These are phyloP conservation scores for Cryptosporidium andersoni DNA, from an alignment of 169 alveolate genomes.

Conservation along the genomic window DNA sequence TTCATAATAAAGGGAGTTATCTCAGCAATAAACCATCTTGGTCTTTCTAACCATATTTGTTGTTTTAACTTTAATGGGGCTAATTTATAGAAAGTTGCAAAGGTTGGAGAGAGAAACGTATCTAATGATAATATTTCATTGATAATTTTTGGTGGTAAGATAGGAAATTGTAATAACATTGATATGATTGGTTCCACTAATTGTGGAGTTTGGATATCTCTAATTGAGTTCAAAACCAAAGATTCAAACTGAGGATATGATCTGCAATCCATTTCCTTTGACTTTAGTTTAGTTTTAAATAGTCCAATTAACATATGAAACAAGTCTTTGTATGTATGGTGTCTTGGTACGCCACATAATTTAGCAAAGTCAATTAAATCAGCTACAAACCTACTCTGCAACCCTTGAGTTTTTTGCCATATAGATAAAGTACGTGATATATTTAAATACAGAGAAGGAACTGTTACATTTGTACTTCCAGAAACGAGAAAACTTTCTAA, in stretches of 20 bases:
- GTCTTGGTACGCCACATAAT: constrained; percentile 51
- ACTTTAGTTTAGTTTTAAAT: constrained; percentile 27
- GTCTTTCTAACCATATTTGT: constrained; percentile 68
- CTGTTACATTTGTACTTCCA: constrained; percentile 1
- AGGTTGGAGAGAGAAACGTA: constrained; percentile 47
- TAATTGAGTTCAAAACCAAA: constrained; percentile 40
- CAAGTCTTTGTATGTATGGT: constrained; percentile 43
- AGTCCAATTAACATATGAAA: constrained; percentile 34
- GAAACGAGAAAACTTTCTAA: constrained; percentile 30
- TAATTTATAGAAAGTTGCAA: constrained; percentile 32
- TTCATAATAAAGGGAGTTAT: constrained; percentile 45
- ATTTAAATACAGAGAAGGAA: not conserved
- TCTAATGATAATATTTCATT: constrained; percentile 58
- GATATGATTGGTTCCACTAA: constrained; percentile 26
- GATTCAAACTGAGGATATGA: constrained; percentile 27
- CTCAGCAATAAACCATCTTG: constrained; percentile 59
- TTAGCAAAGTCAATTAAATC: constrained; percentile 47
- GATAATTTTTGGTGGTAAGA: constrained; percentile 27
- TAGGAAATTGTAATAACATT: constrained; percentile 21
- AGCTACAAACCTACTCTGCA: constrained; percentile 34
- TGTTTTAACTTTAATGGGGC: constrained; percentile 68
- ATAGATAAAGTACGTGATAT: constrained; percentile 48
- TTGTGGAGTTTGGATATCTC: constrained; percentile 44
- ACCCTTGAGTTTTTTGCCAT: constrained; percentile 41
- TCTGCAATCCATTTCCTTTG: constrained; percentile 15